Evolutionary conservation across 495 filamentous ascomycete genomes (phyloP), one percentile per base, ranked within the genome.

Genomic region (Pyronema domesticum): DNA sequence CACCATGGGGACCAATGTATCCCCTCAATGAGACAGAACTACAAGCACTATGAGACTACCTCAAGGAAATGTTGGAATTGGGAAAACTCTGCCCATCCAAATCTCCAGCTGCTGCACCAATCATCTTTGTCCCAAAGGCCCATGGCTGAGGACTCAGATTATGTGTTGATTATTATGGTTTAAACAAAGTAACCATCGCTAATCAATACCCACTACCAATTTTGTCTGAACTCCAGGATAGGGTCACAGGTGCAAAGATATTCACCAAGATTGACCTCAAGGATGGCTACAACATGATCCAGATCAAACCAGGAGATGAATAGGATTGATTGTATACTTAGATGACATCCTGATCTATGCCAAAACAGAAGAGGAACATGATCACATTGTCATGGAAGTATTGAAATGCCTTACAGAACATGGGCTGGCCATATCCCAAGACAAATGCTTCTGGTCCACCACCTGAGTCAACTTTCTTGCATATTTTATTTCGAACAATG

Each of bases 281-380:
- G 2, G 42, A 67, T 33, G 68, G 63, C 0, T 76, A 71, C 45
- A 60, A 76, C 47, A 40, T 59, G 1, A 61, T 76, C 0, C 40
- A 65, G 0, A 68, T 74, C 0, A 19, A 53, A 8, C 35, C 58
- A 40, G 59, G 57, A 0, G 46, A 67, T 11, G 60, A 73, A 42
- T 69, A 56, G 57, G 60, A 67, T 36, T 13, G 56, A 71, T 46
- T 63, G 70, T 34, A 53, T 69, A 8, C n/a, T n/a, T n/a, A n/a
- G n/a, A n/a, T n/a, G n/a, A n/a, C n/a, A n/a, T n/a, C n/a, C n/a
- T n/a, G n/a, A 64, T 71, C 17, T 70, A 64, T 49, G 60, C 60
- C 13, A 46, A 52, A 44, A 55, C 45, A 36, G 46, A 48, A 46
- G 18, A 49, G 43, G 54, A 58, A 58, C 56, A 63, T 30, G 23